Evolutionary conservation across 208 protist species (phyloP).

Genomic region (Trypanosoma mega): DNA sequence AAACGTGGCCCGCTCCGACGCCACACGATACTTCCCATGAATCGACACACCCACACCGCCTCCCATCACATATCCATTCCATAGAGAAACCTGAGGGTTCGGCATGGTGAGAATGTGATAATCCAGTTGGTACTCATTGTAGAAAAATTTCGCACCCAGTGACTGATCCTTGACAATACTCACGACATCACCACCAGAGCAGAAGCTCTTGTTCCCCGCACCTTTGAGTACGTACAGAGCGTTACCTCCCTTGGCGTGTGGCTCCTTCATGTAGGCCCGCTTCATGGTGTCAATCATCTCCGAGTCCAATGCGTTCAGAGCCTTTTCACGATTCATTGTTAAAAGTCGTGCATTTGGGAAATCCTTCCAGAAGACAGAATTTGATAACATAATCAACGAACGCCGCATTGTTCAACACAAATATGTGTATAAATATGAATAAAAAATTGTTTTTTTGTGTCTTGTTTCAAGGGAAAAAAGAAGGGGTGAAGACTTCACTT

Average conservation of each 20-base stretch:
- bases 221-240: conserved; percentile 63
- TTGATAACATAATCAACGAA: conserved; percentile 4
- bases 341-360: conserved; percentile 50
- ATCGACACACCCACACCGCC: conserved; percentile 80
- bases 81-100: conserved; percentile 64
- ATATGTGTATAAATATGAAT: no score
- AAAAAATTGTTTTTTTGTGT: not conserved
- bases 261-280: conserved; percentile 33
- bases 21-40: conserved; percentile 66
- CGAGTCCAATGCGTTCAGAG: conserved; percentile 60
- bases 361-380: conserved; percentile 44
- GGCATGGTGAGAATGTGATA: conserved; percentile 48
- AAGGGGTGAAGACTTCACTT: no score
- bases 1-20: conserved; percentile 73
- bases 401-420: conserved; percentile 26
- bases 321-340: conserved; percentile 53
- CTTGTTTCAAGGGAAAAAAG: no score
- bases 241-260: conserved; percentile 23
- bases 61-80: conserved; percentile 83
- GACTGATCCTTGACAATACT: conserved; percentile 30
- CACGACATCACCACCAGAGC: conserved; percentile 82
- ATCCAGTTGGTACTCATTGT: conserved; percentile 71
- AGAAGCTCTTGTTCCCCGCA: conserved; percentile 73
- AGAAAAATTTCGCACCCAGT: conserved; percentile 41
- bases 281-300: conserved; percentile 48